phyloP scores from a whole-genome alignment of 2,329 filamentous ascomycete species.

The Apiospora malaysiana region DNA sequence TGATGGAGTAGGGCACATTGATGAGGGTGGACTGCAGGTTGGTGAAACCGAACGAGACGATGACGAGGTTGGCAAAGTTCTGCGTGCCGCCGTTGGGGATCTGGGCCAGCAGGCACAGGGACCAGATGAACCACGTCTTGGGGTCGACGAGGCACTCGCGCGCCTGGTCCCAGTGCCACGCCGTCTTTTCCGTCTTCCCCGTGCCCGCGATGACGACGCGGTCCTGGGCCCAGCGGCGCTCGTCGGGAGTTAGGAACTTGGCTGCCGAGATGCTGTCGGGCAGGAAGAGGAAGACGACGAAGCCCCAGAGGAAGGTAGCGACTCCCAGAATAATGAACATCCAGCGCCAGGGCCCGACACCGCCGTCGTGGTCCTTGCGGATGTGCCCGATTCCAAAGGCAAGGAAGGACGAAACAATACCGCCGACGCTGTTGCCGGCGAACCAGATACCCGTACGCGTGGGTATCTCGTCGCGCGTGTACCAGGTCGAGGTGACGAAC shows the following conservation, averaged over 20 bases:
- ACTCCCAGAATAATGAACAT: conserved; percentile 63
- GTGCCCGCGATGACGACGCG: conserved; percentile 57
- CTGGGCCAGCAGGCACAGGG: conserved; percentile 57
- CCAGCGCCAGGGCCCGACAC: conserved; percentile 59
- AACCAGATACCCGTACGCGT: conserved; percentile 62
- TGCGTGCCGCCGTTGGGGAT: conserved; percentile 69
- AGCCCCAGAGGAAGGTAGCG: conserved; percentile 56
- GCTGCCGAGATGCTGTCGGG: conserved; percentile 62
- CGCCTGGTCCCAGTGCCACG: conserved; percentile 58
- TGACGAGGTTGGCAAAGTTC: conserved; percentile 63
- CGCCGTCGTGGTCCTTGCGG: conserved; percentile 33
- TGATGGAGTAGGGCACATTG: conserved; percentile 63
- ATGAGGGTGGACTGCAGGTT: conserved; percentile 60
- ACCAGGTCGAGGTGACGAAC: conserved; percentile 62
- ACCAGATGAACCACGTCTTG: conserved; percentile 65
- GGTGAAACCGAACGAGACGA: conserved; percentile 61
- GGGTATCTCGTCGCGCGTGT: conserved; percentile 62
- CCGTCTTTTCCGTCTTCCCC: conserved; percentile 54
- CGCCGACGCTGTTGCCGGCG: conserved; percentile 55
- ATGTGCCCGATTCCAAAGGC: conserved; percentile 64
- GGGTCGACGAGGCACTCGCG: conserved; percentile 61
- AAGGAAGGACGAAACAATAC: conserved; percentile 54
- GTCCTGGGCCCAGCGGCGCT: conserved; percentile 54
- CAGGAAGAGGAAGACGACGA: conserved; percentile 54
- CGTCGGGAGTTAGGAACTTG: conserved; percentile 59